A percentile compares a stretch with the other conserved stretches of the same genome.
phyloP scores from a whole-genome alignment of 257 asterid genomes.

The Ligustrum vulgare region DNA sequence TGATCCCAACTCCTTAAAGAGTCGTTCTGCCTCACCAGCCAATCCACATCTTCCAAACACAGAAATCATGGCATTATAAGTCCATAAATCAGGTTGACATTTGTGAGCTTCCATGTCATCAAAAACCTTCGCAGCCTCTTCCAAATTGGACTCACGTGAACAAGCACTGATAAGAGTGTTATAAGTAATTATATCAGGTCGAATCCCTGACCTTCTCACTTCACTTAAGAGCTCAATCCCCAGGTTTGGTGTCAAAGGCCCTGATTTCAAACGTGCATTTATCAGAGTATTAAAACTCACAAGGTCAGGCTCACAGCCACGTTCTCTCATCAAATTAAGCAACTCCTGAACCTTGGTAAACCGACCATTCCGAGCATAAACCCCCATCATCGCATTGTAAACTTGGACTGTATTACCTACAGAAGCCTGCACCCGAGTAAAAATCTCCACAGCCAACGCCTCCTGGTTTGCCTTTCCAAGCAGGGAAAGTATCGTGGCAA shows the following conservation, averaged over 20 bases:
- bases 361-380: slow-evolving; percentile 79
- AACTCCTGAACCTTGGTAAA: slow-evolving; percentile 70
- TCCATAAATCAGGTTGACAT: slow-evolving; percentile 98
- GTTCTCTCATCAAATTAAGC: slow-evolving; percentile 78
- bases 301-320: slow-evolving; percentile 87
- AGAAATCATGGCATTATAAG: slow-evolving; percentile 93
- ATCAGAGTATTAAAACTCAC: slow-evolving; percentile 92
- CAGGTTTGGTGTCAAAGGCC: slow-evolving; percentile 62
- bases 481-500: slow-evolving; percentile 75
- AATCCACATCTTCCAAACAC: slow-evolving; percentile 88
- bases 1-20: slow-evolving; percentile 64
- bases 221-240: slow-evolving; percentile 68
- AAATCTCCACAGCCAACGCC: slow-evolving; percentile 80
- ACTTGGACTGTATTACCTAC: slow-evolving; percentile 77
- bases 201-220: slow-evolving; percentile 76
- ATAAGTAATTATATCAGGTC: slow-evolving; percentile 87
- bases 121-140: slow-evolving; percentile 77
- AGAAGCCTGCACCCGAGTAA: slow-evolving; percentile 56
- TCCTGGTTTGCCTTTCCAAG: slow-evolving; percentile 95
- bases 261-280: slow-evolving; percentile 81
- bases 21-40: slow-evolving; percentile 70
- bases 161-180: slow-evolving; percentile 93
- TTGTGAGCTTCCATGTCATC: slow-evolving; percentile 65
- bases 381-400: slow-evolving; percentile 97
- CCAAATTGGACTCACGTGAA: slow-evolving; percentile 78